Conservation (phyloP, 169 alveolate species). For the Cryptosporidium muris region DNA sequence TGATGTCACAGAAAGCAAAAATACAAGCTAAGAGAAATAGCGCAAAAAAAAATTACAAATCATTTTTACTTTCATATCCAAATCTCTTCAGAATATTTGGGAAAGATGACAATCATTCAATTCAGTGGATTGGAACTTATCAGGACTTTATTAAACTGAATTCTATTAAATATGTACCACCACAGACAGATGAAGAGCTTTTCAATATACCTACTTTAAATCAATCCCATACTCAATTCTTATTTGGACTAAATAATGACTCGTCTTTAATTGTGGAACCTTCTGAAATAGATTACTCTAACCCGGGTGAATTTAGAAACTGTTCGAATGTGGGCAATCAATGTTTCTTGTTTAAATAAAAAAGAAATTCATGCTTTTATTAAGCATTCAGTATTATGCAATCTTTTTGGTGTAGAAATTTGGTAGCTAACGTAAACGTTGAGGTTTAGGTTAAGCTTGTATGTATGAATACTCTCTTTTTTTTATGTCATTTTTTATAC, state of each 20-base stretch:
- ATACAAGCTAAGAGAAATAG: conserved; percentile 71
- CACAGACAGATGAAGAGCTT: conserved; percentile 64
- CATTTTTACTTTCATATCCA: conserved; percentile 51
- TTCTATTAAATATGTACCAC: conserved; percentile 49
- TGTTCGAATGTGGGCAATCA: background rate
- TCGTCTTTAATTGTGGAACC: conserved; percentile 8
- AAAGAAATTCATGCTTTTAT: background rate
- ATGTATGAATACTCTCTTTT: too few relatives aligned
- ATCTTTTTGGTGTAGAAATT: background rate
- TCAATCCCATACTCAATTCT: conserved; percentile 62
- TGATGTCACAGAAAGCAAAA: conserved; percentile 69
- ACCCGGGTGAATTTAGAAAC: background rate
- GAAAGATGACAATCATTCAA: conserved; percentile 66
- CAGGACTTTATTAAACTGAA: conserved; percentile 58
- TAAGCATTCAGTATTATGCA: background rate
- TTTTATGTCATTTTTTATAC: too few relatives aligned
- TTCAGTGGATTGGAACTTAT: conserved; percentile 68
- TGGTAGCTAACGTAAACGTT: conserved; percentile 46
- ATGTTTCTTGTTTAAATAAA: background rate
- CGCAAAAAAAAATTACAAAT: conserved; percentile 58
- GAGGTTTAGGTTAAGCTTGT: conserved; percentile 56
- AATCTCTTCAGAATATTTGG: conserved; percentile 66
- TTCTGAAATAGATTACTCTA: background rate
- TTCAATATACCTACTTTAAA: conserved; percentile 57
- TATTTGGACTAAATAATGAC: conserved; percentile 34